Base-by-base conservation (phyloP, 2,329 filamentous ascomycete species). In the Sclerotinia spermophila region DNA sequence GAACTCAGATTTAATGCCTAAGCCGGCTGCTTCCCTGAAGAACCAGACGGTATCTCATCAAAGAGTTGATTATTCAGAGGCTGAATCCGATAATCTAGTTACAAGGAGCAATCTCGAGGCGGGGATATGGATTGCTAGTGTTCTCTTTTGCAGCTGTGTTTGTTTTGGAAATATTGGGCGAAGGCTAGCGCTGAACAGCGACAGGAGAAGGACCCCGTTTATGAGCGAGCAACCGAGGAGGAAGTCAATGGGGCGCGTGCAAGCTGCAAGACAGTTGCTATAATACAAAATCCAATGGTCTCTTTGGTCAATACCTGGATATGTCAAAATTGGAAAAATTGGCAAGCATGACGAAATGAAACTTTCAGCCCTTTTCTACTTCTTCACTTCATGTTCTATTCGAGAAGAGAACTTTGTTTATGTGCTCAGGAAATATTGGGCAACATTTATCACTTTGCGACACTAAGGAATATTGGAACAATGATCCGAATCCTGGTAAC, bases 141-240 rank as follows among this genome's bases (percentile, higher is more conserved):
- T 98, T 38, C 82, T 99, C 66, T 99, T 97, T 79, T 97, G 96
- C 81, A 96, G 93, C 78, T 94, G 93, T 76, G 88, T 98, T 15
- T 97, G 94, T 81, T 97, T 99, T 84, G 96, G 96, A 17, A 98
- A 97, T 79, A 93, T 99, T 78, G 96, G 96, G 19, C 86, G 96
- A 73, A 86, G 92, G 73, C 82, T 98, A 74, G 89, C 90, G 19
- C 65, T 79, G 38, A 76, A 68, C 67, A 67, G 75, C 24, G 58
- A 62, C 38, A 40, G 4, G 19, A 66, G 44, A 59, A 66, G n/a
- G 15, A 48, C 24, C 24, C 15, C 48, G 4, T n/a, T 40, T 38
- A 19, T 58, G 17, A 45, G 27, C 6, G 40, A 66, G 40, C 68
- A 55, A 21, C 30, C 27, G 30, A 70, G 51, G 58, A 70, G 60